Base-by-base conservation (phyloP, 441 rosid genomes). In the Erodium trifolium region DNA sequence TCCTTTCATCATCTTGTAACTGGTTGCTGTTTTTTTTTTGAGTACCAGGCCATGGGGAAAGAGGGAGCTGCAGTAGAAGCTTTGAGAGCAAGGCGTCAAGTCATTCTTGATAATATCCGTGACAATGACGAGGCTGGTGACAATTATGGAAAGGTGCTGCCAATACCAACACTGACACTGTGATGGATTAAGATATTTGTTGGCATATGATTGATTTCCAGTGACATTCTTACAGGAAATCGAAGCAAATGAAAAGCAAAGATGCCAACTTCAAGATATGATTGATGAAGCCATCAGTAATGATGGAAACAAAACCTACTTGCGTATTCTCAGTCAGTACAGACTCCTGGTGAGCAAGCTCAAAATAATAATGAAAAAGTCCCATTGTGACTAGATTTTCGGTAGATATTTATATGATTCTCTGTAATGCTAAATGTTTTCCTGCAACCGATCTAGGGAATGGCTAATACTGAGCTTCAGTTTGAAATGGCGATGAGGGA, bases 401-500 rank as follows among this genome's bases (percentile, higher is more conserved):
- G 10, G 49, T 39, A 23, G 12, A n/a, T 8, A 27, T 51, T 18
- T 63, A 3, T 67, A 17, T 17, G 60, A 63, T 68, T 73, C 64
- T 67, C 34, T 31, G 27, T 14, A 41, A 49, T 65, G 17, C 68
- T 79, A 16, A 77, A 47, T 37, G 67, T 65, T 66, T 43, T 71
- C 19, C 71, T 63, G 65, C 67, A 16, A 67, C 47, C 41, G 3
- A 60, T 71, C 23, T 64, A 93, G 98, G 93, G 93, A 68, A 93
- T 93, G 96, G 82, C 91, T 23, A 93, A 93, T 68, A 82, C 87
- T 0, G 96, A 91, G 84, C 98, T 93, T 81, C 97, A 88, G 83
- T 88, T 91, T 3, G 96, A 91, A 84, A 86, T 93, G 86, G 98
- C 98, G 34, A 87, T 85, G 92, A 88, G 98, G 80, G 96, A 93